Percentiles rank a stretch among this genome's conserved stretches.
Conservation (phyloP, 495 filamentous ascomycete genomes). For the Eremomyces bilateralis region DNA sequence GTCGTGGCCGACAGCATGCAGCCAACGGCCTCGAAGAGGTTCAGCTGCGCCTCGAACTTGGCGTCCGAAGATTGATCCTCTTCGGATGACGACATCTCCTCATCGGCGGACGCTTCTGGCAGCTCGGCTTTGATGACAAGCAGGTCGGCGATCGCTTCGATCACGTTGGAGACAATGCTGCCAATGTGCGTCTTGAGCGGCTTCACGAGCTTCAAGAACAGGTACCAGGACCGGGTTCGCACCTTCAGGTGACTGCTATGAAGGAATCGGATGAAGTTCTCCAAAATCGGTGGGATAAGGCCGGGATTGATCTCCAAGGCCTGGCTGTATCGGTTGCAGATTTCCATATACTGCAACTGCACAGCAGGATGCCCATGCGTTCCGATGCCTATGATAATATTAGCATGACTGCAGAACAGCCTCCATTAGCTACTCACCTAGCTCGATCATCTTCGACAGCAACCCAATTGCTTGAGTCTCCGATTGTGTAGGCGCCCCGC, state of each 20-base stretch:
- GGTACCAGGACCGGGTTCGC: slow-evolving; percentile 81
- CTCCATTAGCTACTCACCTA: slow-evolving; percentile 31
- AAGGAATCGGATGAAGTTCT: slow-evolving; percentile 73
- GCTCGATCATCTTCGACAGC: slow-evolving; percentile 88
- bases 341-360: slow-evolving; percentile 93
- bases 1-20: slow-evolving; percentile 60
- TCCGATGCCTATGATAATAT: slow-evolving; percentile 39
- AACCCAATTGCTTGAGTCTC: slow-evolving; percentile 69
- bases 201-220: slow-evolving; percentile 86
- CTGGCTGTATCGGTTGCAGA: slow-evolving; percentile 77
- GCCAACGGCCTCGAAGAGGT: slow-evolving; percentile 85
- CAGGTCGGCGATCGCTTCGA: slow-evolving; percentile 73
- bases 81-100: slow-evolving; percentile 83
- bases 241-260: slow-evolving; percentile 73
- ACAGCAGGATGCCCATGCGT: slow-evolving; percentile 76
- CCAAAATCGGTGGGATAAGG: slow-evolving; percentile 65
- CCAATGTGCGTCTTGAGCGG: slow-evolving; percentile 63
- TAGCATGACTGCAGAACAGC: background rate
- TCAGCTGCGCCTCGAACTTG: slow-evolving; percentile 73
- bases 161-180: slow-evolving; percentile 70
- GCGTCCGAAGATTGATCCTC: slow-evolving; percentile 72
- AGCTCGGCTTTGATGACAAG: slow-evolving; percentile 79
- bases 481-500: slow-evolving; percentile 47
- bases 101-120: slow-evolving; percentile 45
- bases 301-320: slow-evolving; percentile 72